Percentiles rank a stretch among this genome's conserved stretches.
Evolutionary conservation across 2,329 filamentous ascomycete species (phyloP).

Genomic region (Anthostomella pinea): DNA sequence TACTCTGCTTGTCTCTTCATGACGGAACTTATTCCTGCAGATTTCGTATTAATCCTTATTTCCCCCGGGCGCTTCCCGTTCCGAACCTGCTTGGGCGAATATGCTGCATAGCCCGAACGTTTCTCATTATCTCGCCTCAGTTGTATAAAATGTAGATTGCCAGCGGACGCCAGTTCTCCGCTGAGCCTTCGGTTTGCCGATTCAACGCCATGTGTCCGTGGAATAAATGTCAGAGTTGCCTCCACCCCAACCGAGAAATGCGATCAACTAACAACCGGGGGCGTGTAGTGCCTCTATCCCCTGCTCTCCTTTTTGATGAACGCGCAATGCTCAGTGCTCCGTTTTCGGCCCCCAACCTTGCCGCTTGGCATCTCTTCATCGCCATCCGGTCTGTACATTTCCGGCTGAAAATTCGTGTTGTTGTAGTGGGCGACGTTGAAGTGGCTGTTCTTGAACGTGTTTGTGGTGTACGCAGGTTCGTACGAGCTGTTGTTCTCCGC

Average conservation of each 20-base stretch:
- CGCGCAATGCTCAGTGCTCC: slow-evolving; percentile 30
- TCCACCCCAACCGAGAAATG: slow-evolving; percentile 22
- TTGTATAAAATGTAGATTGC: not conserved
- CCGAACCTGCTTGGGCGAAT: no score
- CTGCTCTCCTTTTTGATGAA: slow-evolving; percentile 31
- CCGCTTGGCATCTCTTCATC: slow-evolving; percentile 34
- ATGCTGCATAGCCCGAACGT: not conserved
- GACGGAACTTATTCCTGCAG: no score
- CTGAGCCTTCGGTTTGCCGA: not conserved
- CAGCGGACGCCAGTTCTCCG: not conserved
- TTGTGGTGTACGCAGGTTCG: slow-evolving; percentile 52
- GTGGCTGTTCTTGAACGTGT: slow-evolving; percentile 63
- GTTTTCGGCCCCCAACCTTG: slow-evolving; percentile 27
- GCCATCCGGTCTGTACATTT: slow-evolving; percentile 45
- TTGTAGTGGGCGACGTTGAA: slow-evolving; percentile 67
- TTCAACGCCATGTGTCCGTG: slow-evolving; percentile 16
- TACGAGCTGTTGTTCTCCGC: slow-evolving; percentile 36
- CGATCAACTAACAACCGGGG: slow-evolving; percentile 16
- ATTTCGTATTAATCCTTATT: no score
- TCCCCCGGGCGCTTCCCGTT: no score
- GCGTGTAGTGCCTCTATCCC: slow-evolving; percentile 29
- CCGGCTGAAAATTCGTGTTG: slow-evolving; percentile 60
- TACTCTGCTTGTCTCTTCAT: no score
- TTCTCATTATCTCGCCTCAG: not conserved
- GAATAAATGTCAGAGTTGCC: slow-evolving; percentile 11